Base-by-base conservation (phyloP, 768 basidiomycete genomes). In the Suillus hirtellus region DNA sequence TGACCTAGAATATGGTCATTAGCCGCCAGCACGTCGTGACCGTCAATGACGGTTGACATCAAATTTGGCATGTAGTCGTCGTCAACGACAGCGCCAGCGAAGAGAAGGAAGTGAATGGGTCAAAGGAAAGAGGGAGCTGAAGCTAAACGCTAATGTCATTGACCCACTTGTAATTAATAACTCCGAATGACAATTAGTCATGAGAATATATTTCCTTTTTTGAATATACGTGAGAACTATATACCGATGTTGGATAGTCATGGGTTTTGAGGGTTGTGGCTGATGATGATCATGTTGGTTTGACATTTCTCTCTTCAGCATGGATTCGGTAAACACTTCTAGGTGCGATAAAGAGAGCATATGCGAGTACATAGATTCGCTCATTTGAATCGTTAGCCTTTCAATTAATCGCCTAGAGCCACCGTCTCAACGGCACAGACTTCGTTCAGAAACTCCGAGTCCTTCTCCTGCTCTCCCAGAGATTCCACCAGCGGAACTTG, bases 401-500 rank as follows among this genome's bases (percentile, higher is more conserved):
- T 66, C 40, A 60, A 38, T 62, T 17, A 55, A 70, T 50, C 65
- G 62, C 65, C 65, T 72, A 54, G 66, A 65, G 60, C 67, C 69
- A 35, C 61, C 63, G 58, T 37, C 50, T 62, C 59, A 61, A 52
- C 68, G 40, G 21, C 15, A 49, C 14, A 27, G 27, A 10, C 65
- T 67, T 64, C 74, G 70, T 63, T 66, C 56, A 3, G 24, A 58
- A 10, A 42, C 74, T 0, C 69, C 31, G 31, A 31, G 31, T 31
- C 31, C 77, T 62, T 76, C 75, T 63, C 78, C 76, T 60, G 61
- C 72, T 27, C 73, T 80, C 60, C 86, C 86, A 64, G 82, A 85
- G 65, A 86, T 89, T 65, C 86, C 86, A 59, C 70, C 74, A 21
- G 62, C 79, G 55, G 79, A 81, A 62, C 74, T 85, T 65, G 78